Evolutionary conservation across 1,284 basidiomycete species (phyloP), one percentile per base, ranked within the genome.

Genomic region (Malassezia vespertilionis): DNA sequence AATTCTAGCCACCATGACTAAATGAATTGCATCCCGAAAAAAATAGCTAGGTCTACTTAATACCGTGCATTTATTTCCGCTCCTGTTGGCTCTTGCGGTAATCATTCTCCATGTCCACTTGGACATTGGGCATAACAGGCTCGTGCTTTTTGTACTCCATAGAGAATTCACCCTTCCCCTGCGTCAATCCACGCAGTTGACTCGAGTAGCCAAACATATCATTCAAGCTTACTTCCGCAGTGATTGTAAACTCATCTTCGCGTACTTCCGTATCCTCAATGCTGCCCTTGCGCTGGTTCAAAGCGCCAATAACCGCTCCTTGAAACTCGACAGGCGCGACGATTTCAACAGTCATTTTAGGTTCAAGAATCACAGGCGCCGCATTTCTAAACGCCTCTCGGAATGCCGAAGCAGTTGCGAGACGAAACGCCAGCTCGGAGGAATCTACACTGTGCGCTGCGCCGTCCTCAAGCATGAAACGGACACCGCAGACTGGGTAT

Each of bases 341-440:
- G 18, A 97, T 86, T 70, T 99, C 93, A 39, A 99, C 93, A 12
- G 81, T 86, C 93, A 99, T 99, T 73, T 95, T 84, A 18, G 93
- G 93, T 71, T 99, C 93, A 30, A 97, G 76, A 49, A 97, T 84
- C 46, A 87, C 82, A 0, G 87, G 82, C 35, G 75, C 75, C 18
- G 87, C 82, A 54, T 79, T 79, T 54, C 76, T 76, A 76, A 84
- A 96, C 2, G 83, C 82, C 65, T 96, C 91, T 52, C 86, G 80
- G 80, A 96, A 90, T 1, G 91, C 91, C 52, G 87, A 84, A 33
- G 89, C 83, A 2, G 85, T 81, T 5, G 86, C 84, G 22, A 90
- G 77, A 41, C 88, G 79, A 80, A 97, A 99, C 30, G 93, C 90
- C 56, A 96, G 74, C 72, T 99, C 93, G 53, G 85, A 89, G 32